Percentiles rank a stretch among this genome's conserved stretches.
phyloP scores from a whole-genome alignment of 2,329 filamentous ascomycete species.

The Aspergillus aculeatus region DNA sequence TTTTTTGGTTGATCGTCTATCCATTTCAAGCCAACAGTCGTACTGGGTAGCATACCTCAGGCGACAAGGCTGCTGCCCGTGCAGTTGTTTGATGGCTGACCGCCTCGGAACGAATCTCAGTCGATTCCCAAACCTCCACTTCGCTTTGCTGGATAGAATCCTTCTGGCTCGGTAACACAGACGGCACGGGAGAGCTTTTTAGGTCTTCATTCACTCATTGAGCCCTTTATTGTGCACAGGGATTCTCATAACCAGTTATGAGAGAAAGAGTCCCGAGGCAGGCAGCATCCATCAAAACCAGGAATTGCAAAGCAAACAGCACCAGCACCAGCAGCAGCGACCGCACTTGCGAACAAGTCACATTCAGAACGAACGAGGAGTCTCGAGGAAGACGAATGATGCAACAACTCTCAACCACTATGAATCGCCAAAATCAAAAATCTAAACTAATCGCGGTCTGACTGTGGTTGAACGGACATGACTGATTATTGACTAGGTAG shows the following conservation, averaged over 20 bases:
- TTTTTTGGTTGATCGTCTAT: background rate
- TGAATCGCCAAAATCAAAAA: background rate
- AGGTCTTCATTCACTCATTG: too few relatives aligned
- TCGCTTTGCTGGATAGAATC: background rate
- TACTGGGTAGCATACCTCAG: slow-evolving; percentile 3
- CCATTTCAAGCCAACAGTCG: background rate
- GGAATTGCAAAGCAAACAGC: background rate
- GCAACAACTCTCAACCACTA: background rate
- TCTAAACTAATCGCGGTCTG: too few relatives aligned
- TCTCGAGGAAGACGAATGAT: background rate
- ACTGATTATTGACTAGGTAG: background rate
- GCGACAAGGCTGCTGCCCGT: slow-evolving; percentile 2
- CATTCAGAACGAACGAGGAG: background rate
- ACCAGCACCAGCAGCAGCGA: background rate
- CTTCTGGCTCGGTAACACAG: slow-evolving; percentile 1
- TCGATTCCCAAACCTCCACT: background rate
- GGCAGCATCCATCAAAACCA: background rate
- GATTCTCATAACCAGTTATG: background rate
- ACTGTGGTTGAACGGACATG: background rate
- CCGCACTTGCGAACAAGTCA: background rate
- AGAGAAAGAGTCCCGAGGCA: background rate
- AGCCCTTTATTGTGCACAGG: background rate
- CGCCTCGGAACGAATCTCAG: slow-evolving; percentile 3
- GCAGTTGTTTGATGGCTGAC: background rate
- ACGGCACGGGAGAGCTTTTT: background rate